A percentile compares a stretch with the other conserved stretches of the same genome.
phyloP scores from a whole-genome alignment of 116 monocot genomes.

The Posidonia oceanica region DNA sequence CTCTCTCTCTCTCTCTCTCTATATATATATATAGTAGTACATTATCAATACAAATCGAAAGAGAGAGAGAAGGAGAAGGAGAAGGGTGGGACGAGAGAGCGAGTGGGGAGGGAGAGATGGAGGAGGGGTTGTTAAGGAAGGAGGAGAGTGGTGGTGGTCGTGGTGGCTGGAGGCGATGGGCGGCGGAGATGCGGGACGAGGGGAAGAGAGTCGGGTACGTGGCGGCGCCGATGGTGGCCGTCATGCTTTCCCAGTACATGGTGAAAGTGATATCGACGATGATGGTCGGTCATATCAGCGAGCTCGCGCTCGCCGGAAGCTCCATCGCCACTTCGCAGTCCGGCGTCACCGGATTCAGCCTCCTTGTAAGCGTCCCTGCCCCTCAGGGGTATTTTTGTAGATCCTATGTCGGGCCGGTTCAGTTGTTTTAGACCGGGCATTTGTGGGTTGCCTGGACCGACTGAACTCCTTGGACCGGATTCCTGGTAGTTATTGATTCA shows the following conservation, averaged over 20 bases:
- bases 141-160: conserved; percentile 44
- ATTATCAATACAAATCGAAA: no score
- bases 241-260: no score
- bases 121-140: conserved; percentile 10
- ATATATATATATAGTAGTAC: not conserved
- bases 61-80: not conserved
- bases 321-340: no score
- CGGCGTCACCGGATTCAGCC: no score
- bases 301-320: no score
- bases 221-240: no score
- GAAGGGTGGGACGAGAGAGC: not conserved
- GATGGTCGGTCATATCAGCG: no score
- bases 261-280: no score
- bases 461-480: not conserved
- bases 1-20: no score
- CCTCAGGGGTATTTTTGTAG: no score
- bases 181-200: no score
- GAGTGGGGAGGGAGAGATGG: conserved; percentile 10
- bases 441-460: not conserved
- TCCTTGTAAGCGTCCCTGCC: not conserved
- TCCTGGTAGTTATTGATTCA: not conserved
- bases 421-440: not conserved
- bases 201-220: no score
- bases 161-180: conserved; percentile 41
- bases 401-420: not conserved